phyloP scores from a whole-genome alignment of 1,284 basidiomycete genomes.

The Gomphus sp. region DNA sequence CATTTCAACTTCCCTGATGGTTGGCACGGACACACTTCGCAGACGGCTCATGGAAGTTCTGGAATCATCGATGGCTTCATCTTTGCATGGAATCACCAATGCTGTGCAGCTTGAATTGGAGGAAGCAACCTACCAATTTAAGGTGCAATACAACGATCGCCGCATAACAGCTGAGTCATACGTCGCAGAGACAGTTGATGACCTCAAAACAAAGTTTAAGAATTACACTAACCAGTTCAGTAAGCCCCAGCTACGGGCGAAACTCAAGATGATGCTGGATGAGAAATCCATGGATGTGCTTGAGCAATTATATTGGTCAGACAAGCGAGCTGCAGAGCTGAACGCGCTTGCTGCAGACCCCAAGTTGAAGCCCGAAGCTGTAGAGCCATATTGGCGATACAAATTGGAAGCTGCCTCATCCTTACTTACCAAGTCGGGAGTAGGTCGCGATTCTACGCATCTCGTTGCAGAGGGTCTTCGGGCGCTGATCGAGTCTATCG shows the following conservation, averaged over 20 bases:
- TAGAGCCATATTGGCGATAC: slow-evolving; percentile 92
- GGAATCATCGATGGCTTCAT: slow-evolving; percentile 95
- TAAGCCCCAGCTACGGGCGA: slow-evolving; percentile 81
- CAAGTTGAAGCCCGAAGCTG: slow-evolving; percentile 62
- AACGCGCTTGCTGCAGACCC: slow-evolving; percentile 62
- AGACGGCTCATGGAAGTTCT: slow-evolving; percentile 91
- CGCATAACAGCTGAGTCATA: slow-evolving; percentile 94
- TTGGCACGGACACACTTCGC: slow-evolving; percentile 86
- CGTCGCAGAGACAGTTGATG: slow-evolving; percentile 93
- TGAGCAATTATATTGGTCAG: slow-evolving; percentile 96
- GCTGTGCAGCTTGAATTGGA: slow-evolving; percentile 95
- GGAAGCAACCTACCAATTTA: slow-evolving; percentile 97
- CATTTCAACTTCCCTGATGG: slow-evolving; percentile 63
- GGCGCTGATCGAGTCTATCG: slow-evolving; percentile 81
- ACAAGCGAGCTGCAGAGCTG: slow-evolving; percentile 77
- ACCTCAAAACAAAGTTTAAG: slow-evolving; percentile 86
- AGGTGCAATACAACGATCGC: slow-evolving; percentile 98
- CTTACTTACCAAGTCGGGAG: slow-evolving; percentile 90
- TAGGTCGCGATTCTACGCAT: slow-evolving; percentile 90
- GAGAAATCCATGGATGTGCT: slow-evolving; percentile 96
- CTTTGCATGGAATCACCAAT: slow-evolving; percentile 91
- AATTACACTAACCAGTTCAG: slow-evolving; percentile 80
- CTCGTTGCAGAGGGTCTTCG: slow-evolving; percentile 94
- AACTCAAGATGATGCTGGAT: slow-evolving; percentile 88
- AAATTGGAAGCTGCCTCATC: slow-evolving; percentile 91